Evolutionary conservation across 306 rosid species (phyloP).

Genomic region (Sophora flavescens): DNA sequence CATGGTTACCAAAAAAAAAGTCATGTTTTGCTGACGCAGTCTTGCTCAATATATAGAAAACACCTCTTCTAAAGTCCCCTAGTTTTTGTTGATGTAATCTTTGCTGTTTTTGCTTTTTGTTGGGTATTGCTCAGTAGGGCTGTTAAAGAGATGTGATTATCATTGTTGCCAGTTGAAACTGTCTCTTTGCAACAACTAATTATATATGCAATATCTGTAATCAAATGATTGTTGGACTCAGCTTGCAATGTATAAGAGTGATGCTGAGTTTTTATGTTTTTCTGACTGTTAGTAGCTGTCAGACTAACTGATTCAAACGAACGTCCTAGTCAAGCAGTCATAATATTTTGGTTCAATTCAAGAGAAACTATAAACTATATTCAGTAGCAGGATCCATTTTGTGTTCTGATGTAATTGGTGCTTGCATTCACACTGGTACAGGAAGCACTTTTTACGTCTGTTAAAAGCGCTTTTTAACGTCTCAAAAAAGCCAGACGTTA

Average conservation of each 20-base stretch:
- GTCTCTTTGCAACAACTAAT: conserved; percentile 25
- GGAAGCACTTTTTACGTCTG: too few species aligned
- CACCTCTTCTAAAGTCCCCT: too few species aligned
- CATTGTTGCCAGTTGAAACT: conserved; percentile 4
- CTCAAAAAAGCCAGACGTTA: too few species aligned
- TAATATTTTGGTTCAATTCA: too few species aligned
- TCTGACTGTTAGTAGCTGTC: background rate
- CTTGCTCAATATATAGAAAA: too few species aligned
- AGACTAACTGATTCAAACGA: conserved; percentile 1
- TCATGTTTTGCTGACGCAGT: too few species aligned
- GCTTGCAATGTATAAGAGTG: conserved; percentile 13
- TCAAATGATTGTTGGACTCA: conserved; percentile 10
- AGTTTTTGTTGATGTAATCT: background rate
- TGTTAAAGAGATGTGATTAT: background rate
- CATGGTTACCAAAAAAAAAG: too few species aligned
- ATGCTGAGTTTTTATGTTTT: too few species aligned
- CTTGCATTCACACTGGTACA: too few species aligned
- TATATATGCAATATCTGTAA: conserved; percentile 27
- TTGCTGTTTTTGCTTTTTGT: background rate
- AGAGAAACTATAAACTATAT: conserved; percentile 33
- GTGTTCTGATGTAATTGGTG: conserved; percentile 64
- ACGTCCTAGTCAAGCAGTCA: background rate
- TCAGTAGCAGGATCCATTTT: conserved; percentile 63
- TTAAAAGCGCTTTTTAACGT: too few species aligned
- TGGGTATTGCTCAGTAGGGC: background rate